phyloP scores from a whole-genome alignment of 2,329 filamentous ascomycete species.

The Aspergillus sp. region DNA sequence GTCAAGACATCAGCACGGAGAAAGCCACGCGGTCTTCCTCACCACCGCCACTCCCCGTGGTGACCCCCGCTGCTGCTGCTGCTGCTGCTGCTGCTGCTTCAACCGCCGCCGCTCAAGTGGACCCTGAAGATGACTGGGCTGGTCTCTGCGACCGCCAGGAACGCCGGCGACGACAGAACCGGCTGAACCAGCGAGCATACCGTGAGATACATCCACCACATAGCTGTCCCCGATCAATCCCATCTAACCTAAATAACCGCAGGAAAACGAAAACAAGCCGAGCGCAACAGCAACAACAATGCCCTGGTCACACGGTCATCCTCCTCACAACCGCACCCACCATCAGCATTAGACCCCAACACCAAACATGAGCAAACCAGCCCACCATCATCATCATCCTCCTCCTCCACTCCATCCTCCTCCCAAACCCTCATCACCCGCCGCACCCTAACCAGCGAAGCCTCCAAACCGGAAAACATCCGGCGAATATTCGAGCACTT shows the following conservation, averaged over 20 bases:
- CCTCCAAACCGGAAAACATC: background rate
- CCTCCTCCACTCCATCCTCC: background rate
- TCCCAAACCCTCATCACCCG: background rate
- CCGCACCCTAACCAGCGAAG: background rate
- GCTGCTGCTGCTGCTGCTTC: background rate
- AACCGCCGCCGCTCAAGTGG: background rate
- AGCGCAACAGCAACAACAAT: conserved; percentile 4
- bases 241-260: background rate
- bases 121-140: conserved; percentile 27
- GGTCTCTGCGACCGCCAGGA: conserved; percentile 30
- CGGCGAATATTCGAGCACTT: conserved; percentile 20
- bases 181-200: conserved; percentile 35
- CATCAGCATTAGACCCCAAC: background rate
- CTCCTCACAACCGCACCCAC: background rate
- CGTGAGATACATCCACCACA: conserved; percentile 19
- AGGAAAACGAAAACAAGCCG: conserved; percentile 28
- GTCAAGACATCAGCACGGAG: background rate
- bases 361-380: background rate
- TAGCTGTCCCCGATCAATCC: background rate
- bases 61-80: background rate
- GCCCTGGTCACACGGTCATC: background rate
- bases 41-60: background rate
- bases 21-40: background rate
- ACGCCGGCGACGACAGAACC: conserved; percentile 33
- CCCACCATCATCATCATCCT: background rate